A percentile compares a stretch with the other conserved stretches of the same genome.
Evolutionary conservation across 441 rosid genomes (phyloP).

Genomic region (Macaranga tanarius): DNA sequence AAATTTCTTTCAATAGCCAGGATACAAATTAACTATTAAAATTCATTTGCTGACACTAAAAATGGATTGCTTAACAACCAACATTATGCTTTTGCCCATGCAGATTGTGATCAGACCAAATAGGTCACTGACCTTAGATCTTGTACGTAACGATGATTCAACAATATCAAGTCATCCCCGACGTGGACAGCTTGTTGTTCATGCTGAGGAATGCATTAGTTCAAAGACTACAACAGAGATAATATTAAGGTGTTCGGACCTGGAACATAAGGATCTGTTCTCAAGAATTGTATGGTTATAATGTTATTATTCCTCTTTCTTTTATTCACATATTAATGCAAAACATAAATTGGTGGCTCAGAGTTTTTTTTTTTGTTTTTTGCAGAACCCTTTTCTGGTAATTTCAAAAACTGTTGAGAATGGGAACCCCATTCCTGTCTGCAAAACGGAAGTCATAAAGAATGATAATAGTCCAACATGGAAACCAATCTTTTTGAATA

Average conservation of each 20-base stretch:
- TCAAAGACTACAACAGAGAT: constrained; percentile 74
- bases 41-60: not conserved
- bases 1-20: not conserved
- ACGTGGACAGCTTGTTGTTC: constrained; percentile 66
- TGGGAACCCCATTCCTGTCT: constrained; percentile 66
- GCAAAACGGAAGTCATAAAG: constrained; percentile 85
- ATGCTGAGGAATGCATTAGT: constrained; percentile 79
- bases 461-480: constrained; percentile 70
- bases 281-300: constrained; percentile 69
- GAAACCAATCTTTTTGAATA: constrained; percentile 76
- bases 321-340: constrained; percentile 11
- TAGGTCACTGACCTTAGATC: constrained; percentile 63
- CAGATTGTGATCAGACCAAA: constrained; percentile 71
- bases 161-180: constrained; percentile 35
- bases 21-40: not conserved
- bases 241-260: constrained; percentile 63
- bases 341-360: constrained; percentile 16
- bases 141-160: constrained; percentile 49
- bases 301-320: constrained; percentile 16
- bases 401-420: constrained; percentile 74
- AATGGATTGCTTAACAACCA: not conserved
- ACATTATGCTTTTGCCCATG: constrained; percentile 11
- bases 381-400: constrained; percentile 82
- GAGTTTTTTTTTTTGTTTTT: constrained; percentile 18
- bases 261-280: constrained; percentile 77